phyloP scores from a whole-genome alignment of 73 alveolate species.

The Tetrahymena malaccensis region DNA sequence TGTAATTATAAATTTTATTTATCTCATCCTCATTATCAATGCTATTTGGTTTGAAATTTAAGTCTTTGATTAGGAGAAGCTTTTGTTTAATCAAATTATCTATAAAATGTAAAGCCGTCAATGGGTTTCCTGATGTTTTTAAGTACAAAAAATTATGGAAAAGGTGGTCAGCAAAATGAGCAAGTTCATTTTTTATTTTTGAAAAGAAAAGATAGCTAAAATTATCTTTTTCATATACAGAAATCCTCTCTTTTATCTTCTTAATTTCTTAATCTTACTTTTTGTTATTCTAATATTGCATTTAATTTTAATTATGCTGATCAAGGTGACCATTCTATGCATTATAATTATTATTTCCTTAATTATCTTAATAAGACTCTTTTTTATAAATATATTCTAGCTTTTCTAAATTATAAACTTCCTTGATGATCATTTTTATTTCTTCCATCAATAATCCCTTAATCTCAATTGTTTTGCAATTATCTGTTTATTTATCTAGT shows the following conservation, averaged over 20 bases:
- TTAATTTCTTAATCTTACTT: background rate
- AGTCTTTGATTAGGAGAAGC: background rate
- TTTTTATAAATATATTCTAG: background rate
- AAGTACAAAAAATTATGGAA: background rate
- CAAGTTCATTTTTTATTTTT: background rate
- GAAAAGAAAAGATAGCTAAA: constrained; percentile 1
- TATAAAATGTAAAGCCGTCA: constrained; percentile 5
- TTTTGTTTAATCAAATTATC: background rate
- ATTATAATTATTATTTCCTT: background rate
- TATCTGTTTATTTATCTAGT: background rate
- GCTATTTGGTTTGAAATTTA: background rate
- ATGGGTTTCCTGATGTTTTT: constrained; percentile 27
- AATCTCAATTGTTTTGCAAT: background rate
- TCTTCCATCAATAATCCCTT: background rate
- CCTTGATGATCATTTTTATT: background rate
- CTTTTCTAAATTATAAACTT: background rate
- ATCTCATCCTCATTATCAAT: background rate
- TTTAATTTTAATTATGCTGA: background rate
- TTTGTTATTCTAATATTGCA: background rate
- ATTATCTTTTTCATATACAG: background rate
- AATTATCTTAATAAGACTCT: background rate
- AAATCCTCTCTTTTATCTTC: background rate
- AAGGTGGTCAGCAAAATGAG: background rate
- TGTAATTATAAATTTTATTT: background rate
- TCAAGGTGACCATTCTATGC: background rate